phyloP scores from a whole-genome alignment of 352 stramenopile species.

The Globisporangium spinosum region DNA sequence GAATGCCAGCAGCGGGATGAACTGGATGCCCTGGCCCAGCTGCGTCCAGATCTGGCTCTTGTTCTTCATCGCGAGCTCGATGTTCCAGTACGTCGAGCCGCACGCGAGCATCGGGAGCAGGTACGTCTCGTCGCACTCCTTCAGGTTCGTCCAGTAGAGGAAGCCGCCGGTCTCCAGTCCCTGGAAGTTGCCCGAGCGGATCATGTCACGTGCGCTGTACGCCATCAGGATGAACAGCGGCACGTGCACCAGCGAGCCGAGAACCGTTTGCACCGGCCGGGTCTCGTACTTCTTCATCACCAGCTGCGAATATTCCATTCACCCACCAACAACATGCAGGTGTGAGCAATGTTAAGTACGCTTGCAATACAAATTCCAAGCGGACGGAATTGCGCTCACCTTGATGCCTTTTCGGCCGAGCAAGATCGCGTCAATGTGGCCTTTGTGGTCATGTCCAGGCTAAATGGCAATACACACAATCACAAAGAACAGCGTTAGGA shows the following conservation, averaged over 20 bases:
- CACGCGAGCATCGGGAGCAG: slow-evolving; percentile 52
- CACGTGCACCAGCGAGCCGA: slow-evolving; percentile 65
- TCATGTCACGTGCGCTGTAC: slow-evolving; percentile 74
- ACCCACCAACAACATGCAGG: not conserved
- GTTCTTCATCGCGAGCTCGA: slow-evolving; percentile 44
- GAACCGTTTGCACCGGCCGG: slow-evolving; percentile 55
- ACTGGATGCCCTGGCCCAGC: slow-evolving; percentile 47
- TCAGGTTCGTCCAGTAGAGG: slow-evolving; percentile 63
- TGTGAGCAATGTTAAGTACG: not conserved
- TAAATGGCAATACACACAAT: slow-evolving; percentile 12
- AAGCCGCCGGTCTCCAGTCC: slow-evolving; percentile 62
- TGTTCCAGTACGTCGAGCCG: slow-evolving; percentile 59
- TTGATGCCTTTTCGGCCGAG: slow-evolving; percentile 47
- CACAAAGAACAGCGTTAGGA: not conserved
- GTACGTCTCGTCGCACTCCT: slow-evolving; percentile 57
- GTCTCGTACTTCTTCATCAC: slow-evolving; percentile 78
- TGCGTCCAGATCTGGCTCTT: slow-evolving; percentile 48
- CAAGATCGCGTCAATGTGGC: slow-evolving; percentile 46
- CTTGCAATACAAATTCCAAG: not conserved
- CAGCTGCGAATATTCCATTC: slow-evolving; percentile 21
- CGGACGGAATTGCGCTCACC: slow-evolving; percentile 11
- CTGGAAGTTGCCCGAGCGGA: slow-evolving; percentile 60
- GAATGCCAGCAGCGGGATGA: slow-evolving; percentile 49
- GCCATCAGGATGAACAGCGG: slow-evolving; percentile 69
- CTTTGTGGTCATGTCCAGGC: slow-evolving; percentile 37